These are phyloP conservation scores for Amphibolis antarctica DNA, from an alignment of 106 monocot species.

Conservation along the genomic window DNA sequence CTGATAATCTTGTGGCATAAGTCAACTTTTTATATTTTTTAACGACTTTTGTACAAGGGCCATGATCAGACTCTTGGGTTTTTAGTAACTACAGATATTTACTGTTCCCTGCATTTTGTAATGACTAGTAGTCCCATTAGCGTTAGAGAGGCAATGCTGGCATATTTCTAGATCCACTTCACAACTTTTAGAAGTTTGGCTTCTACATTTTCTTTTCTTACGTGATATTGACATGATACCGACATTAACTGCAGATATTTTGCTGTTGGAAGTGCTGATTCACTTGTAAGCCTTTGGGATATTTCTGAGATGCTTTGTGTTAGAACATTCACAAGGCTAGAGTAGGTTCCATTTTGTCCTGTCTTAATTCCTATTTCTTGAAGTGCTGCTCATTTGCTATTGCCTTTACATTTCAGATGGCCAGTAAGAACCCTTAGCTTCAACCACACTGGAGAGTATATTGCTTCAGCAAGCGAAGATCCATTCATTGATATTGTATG, in stretches of 20 bases:
- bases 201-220: background rate
- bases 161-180: background rate
- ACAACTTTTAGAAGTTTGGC: background rate
- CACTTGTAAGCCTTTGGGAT: slow-evolving; percentile 91
- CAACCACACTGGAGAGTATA: slow-evolving; percentile 79
- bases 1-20: no score
- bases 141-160: no score
- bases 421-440: slow-evolving; percentile 97
- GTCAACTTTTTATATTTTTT: no score
- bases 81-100: no score
- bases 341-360: slow-evolving; percentile 34
- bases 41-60: no score
- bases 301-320: slow-evolving; percentile 82
- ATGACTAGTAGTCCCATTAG: no score
- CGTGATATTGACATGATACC: background rate
- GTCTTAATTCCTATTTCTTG: background rate
- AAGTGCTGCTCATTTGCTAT: background rate
- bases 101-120: no score
- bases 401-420: slow-evolving; percentile 42
- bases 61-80: no score
- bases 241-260: slow-evolving; percentile 57
- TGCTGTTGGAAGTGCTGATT: slow-evolving; percentile 99
- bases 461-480: slow-evolving; percentile 96
- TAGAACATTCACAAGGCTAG: slow-evolving; percentile 86
- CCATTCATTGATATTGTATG: slow-evolving; percentile 88